A percentile compares a stretch with the other conserved stretches of the same genome.
Evolutionary conservation across 2,329 filamentous ascomycete genomes (phyloP).

Genomic region (Davidsoniella virescens): DNA sequence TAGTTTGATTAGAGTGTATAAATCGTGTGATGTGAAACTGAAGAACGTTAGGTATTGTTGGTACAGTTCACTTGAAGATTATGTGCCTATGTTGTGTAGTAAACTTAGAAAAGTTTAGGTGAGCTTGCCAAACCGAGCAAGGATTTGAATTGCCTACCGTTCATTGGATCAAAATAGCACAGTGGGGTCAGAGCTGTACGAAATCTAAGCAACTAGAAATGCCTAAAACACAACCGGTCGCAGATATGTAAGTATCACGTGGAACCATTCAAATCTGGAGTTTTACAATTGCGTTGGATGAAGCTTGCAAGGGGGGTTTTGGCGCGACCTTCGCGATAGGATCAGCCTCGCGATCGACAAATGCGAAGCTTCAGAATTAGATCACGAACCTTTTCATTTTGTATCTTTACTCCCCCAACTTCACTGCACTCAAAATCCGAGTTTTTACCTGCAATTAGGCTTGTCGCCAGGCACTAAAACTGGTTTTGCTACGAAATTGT

Average conservation of each 20-base stretch:
- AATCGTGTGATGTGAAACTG: not conserved
- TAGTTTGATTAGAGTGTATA: not conserved
- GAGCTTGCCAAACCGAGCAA: not conserved
- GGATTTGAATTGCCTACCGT: conserved; percentile 1
- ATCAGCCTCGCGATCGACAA: conserved; percentile 11
- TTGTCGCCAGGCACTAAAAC: no score
- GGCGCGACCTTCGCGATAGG: conserved; percentile 12
- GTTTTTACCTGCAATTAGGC: no score
- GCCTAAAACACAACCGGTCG: not conserved
- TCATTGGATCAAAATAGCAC: conserved; percentile 4
- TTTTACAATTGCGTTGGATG: not conserved
- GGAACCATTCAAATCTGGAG: not conserved
- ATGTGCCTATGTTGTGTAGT: no score
- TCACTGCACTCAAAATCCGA: not conserved
- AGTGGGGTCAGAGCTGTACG: not conserved
- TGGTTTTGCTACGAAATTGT: not conserved
- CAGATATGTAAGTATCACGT: not conserved
- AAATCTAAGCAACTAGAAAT: not conserved
- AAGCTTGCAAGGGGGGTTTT: not conserved
- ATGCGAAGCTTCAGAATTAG: conserved; percentile 1
- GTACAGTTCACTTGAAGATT: not conserved
- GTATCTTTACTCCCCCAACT: not conserved
- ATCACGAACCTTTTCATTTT: conserved; percentile 1
- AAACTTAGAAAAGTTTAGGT: not conserved
- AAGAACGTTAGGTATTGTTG: not conserved